Evolutionary conservation across 148 eudicot genomes (phyloP), one percentile per base, ranked within the genome.

Genomic region (Nepenthes gracilis): DNA sequence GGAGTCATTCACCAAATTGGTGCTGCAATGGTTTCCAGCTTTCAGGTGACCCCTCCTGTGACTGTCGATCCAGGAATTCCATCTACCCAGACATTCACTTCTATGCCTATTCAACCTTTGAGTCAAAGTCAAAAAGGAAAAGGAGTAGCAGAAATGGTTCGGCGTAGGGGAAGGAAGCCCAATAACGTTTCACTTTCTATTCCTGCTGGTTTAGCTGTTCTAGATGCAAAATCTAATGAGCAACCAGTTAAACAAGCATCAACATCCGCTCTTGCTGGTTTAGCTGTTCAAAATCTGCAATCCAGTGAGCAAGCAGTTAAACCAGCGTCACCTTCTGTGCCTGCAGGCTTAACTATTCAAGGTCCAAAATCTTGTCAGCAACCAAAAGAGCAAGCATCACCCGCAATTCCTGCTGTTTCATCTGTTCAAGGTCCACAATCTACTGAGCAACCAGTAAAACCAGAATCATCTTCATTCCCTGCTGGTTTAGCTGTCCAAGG

Each of bases 81-180:
- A 35, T 48, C 55, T 48, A 65, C 60, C 49, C 58, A 58, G 48
- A 59, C 57, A 33, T 14, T n/a, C 54, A 32, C 54, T 57, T 61
- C 70, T 68, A 47, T 64, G 23, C 1, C 75, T 57, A 14, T 55
- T 43, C 75, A 67, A 47, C 61, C 60, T 57, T 61, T 63, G 64
- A 68, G 67, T 35, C 68, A 65, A 60, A 71, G 65, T 68, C 76
- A 62, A 33, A 78, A 64, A 64, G 78, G 70, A 48, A 62, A 38
- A 13, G 59, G 58, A 47, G 67, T 70, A 45, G 55, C 62, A 45
- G 78, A 74, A 65, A 43, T 68, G 37, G 64, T 54, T 40, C 55
- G 68, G 35, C 76, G 82, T 35, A 55, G 58, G 58, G 58, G 58
- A 55, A 32, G 58, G 58, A 55, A 55, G 33, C 37, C 58, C 32